Base-by-base conservation (phyloP, 1,284 basidiomycete species). In the Ustilago nuda region DNA sequence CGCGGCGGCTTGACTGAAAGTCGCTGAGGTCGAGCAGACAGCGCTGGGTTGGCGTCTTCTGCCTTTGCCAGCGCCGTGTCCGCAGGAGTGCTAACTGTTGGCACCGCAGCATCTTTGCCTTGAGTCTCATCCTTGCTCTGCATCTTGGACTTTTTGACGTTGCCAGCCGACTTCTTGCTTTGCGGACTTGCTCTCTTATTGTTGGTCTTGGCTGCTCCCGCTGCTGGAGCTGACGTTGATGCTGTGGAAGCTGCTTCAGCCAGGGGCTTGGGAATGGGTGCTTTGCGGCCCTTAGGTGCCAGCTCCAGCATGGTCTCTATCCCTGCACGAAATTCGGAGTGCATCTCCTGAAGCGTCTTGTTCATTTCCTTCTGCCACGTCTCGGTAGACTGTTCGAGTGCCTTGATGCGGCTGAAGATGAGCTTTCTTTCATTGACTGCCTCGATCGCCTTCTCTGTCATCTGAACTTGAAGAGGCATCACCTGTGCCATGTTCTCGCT, bases 391-490 rank as follows among this genome's bases (percentile, higher is more conserved):
- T 67, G 65, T 19, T 73, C 62, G 36, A 73, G 51, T 23, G 50
- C 39, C 37, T 59, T 66, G 62, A 68, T 57, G 37, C 58, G 58
- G 5, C 52, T 37, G 23, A 61, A 59, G 52, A 68, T 68, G 51
- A 60, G 12, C 32, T 53, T 59, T 15, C 62, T 52, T 2, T 68
- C 66, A 2, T 72, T 61, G 15, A 61, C 60, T 2, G 65, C 70
- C 3, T 55, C 32, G 2, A 67, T 48, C 7, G 43, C 46, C 50
- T 64, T 72, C 23, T 67, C 43, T 4, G 57, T 43, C 41, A 63
- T 63, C 45, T 67, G 23, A 2, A 67, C 61, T 41, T 72, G 70
- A 13, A 72, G 52, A 4, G 60, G 53, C 3, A 61, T 37, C 11
- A 66, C 57, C 55, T 67, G 57, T 2, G 19, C 7, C 33, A 57